Base-by-base conservation (phyloP, 768 basidiomycete genomes). In the Lactifluus piperatus region DNA sequence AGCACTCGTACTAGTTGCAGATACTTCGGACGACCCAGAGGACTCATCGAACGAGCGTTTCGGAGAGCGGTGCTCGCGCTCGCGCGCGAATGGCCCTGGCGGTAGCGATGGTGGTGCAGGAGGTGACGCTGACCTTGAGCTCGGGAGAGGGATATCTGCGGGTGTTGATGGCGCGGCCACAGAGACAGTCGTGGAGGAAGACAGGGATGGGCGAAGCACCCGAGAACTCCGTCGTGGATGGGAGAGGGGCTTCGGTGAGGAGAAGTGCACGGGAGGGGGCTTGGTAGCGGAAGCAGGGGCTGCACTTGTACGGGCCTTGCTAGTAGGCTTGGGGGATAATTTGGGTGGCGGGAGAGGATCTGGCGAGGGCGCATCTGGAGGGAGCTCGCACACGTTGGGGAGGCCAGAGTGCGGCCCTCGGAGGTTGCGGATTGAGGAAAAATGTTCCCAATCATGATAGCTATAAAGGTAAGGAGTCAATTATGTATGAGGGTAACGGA, bases 401-500 rank as follows among this genome's bases (percentile, higher is more conserved):
- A 84, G 75, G 8, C 91, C 93, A 0, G 81, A 74, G 68, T 93
- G 91, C 0, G 92, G 93, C 1, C 93, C 93, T 16, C 77, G 77
- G 54, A 93, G 74, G 70, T 91, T 94, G 47, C 93, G 86, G 58
- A 95, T 89, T n/a, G 87, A 90, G 13, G 89, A 92, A 67, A 94
- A 95, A 69, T 95, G 93, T 68, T 95, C 92, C 89, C 90, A 94
- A 70, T 93, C 90, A 67, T 94, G 87, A 69, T 92, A 94, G 30
- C 89, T 90, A 22, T 14, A 5, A 27, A 66, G 5, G 29, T 5
- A 20, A 65, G 13, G 27, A 5, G 30, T 46, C 26, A 60, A 24
- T 36, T 14, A 20, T 34, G 11, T 34, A 46, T 57, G 47, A 49
- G 48, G 26, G 43, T 27, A 57, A 56, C 51, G 68, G 55, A 65